Evolutionary conservation across 148 eudicot genomes (phyloP).

Genomic region (Cornus kousa): DNA sequence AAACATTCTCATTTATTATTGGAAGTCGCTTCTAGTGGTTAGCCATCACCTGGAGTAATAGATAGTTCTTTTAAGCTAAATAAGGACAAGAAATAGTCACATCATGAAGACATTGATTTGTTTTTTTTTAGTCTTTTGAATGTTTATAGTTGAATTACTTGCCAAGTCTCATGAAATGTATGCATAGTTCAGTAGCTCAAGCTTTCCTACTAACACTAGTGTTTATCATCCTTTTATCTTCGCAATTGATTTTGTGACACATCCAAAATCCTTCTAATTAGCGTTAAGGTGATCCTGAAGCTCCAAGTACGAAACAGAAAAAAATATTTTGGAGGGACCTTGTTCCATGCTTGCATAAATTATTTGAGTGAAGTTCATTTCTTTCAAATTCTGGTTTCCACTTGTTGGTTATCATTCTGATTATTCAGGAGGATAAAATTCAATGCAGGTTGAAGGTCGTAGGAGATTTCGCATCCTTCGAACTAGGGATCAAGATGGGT

Average conservation of each 20-base stretch:
- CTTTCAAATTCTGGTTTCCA: background rate
- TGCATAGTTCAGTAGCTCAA: too few species aligned
- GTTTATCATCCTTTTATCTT: background rate
- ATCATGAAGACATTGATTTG: background rate
- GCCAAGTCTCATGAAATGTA: too few species aligned
- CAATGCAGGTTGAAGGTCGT: constrained; percentile 73
- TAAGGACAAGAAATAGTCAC: background rate
- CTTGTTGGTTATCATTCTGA: background rate
- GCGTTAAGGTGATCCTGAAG: background rate
- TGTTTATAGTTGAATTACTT: background rate
- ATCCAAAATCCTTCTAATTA: background rate
- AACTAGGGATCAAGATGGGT: constrained; percentile 91
- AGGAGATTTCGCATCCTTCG: constrained; percentile 70
- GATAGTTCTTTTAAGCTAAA: background rate
- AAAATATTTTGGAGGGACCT: too few species aligned
- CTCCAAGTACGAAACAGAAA: background rate
- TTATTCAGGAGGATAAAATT: background rate
- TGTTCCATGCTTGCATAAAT: background rate
- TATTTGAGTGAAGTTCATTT: background rate
- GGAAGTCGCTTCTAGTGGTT: too few species aligned
- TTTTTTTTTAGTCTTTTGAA: background rate
- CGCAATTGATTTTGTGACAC: background rate
- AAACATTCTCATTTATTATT: too few species aligned
- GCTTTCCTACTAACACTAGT: too few species aligned
- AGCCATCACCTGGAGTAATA: background rate